phyloP scores from a whole-genome alignment of 1,284 basidiomycete genomes.

The Ustilago bromivora region DNA sequence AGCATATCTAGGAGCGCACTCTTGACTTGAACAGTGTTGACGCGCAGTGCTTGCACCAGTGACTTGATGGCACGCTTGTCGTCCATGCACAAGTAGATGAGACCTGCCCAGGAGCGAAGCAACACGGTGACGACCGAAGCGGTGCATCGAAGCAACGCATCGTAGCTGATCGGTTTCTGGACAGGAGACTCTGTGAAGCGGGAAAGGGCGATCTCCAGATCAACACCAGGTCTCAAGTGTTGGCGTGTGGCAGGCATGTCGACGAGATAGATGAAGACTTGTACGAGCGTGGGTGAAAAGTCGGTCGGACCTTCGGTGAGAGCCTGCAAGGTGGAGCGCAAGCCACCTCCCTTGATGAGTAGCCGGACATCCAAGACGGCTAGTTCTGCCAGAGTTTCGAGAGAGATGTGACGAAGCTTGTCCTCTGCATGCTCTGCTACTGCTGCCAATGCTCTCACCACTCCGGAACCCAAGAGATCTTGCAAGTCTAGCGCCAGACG shows the following conservation, averaged over 20 bases:
- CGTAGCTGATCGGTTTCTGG: slow-evolving; percentile 73
- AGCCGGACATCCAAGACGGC: slow-evolving; percentile 87
- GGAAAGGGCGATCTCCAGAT: slow-evolving; percentile 80
- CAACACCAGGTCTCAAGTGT: slow-evolving; percentile 83
- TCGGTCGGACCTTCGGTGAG: slow-evolving; percentile 89
- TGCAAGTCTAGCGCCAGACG: slow-evolving; percentile 71
- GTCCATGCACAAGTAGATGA: slow-evolving; percentile 94
- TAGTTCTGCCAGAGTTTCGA: slow-evolving; percentile 92
- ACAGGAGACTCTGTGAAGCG: slow-evolving; percentile 80
- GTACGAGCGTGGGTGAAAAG: slow-evolving; percentile 84
- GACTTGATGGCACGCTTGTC: slow-evolving; percentile 86
- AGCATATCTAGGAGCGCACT: slow-evolving; percentile 83
- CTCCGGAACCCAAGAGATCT: slow-evolving; percentile 44
- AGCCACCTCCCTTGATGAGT: slow-evolving; percentile 83
- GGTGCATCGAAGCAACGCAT: slow-evolving; percentile 77
- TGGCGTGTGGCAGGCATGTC: slow-evolving; percentile 86
- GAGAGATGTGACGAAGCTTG: slow-evolving; percentile 82
- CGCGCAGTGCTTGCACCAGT: slow-evolving; percentile 84
- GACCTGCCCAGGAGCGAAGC: slow-evolving; percentile 90
- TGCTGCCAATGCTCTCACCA: slow-evolving; percentile 83
- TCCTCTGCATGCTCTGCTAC: slow-evolving; percentile 93
- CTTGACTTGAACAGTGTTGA: slow-evolving; percentile 84
- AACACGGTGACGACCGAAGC: slow-evolving; percentile 82
- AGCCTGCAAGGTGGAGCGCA: slow-evolving; percentile 86
- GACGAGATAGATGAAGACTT: slow-evolving; percentile 83